Evolutionary conservation across 192 early-diverging fungal species (phyloP), one percentile per base, ranked within the genome.

Genomic region (Ambispora gerdemannii): DNA sequence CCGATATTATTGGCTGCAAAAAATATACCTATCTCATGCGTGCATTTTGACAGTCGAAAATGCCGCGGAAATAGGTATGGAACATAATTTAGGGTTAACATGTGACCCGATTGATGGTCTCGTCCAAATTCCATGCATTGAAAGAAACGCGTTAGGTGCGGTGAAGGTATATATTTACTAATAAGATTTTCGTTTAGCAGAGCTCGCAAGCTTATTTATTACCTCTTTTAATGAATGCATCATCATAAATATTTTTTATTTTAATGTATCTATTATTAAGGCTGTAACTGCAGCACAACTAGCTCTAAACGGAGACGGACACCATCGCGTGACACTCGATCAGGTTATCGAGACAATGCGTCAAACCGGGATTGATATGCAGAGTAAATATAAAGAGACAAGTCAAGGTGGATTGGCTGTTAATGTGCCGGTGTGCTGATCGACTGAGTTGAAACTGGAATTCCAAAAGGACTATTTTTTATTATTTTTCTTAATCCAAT

Each of bases 311-410:
- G 93, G 93, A n/a, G 92, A 95, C 68, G 94, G 96, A 22, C 81
- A 81, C 47, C 94, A 94, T 75, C 77, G 91, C 25, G 96, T 98
- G 17, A 91, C 91, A n/a, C 82, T 96, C 28, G 94, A 96, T 72
- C 92, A 96, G 77, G 94, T 94, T 32, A 96, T 96, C 74, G 92
- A 93, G 77, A 94, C 94, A 0, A 96, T 96, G 94, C 84, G 92
- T 33, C 92, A 96, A 80, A 94, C 94, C 1, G 92, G 91, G 73
- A 76, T 86, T 3, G 93, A 95, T 76, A 95, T 95, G 93, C 87
- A 89, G 87, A 88, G 83, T 56, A 98, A 98, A 79, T 98, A 98
- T 84, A 98, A 98, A 80, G 96, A 98, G 74, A 98, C 96, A 0
- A 90, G 87, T 24, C 91, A 92, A 73, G 96, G 93, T 61, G 96